Percentiles rank a stretch among this genome's conserved stretches.
These are phyloP conservation scores for Phytopythium montanum DNA, from an alignment of 352 stramenopile genomes.

Conservation along the genomic window DNA sequence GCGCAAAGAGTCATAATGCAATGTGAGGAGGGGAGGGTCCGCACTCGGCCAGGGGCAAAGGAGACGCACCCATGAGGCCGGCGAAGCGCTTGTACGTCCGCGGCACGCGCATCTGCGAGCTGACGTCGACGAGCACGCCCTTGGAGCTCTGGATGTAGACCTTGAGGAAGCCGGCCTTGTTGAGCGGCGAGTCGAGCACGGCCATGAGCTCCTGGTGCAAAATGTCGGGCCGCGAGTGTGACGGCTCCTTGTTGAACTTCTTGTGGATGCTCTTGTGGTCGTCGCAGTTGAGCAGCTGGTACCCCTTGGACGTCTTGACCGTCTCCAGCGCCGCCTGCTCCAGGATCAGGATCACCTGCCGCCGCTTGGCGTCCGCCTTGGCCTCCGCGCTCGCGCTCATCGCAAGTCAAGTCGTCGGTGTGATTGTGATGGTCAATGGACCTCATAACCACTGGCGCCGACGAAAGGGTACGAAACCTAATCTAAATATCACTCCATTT, in stretches of 20 bases:
- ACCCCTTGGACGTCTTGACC: conserved; percentile 99
- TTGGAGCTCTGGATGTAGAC: conserved; percentile 97
- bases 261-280: conserved; percentile 96
- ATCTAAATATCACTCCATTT: background rate
- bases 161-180: conserved; percentile 98
- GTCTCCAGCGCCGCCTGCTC: conserved; percentile 99
- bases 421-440: background rate
- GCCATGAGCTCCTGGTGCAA: conserved; percentile 98
- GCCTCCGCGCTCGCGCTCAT: conserved; percentile 57
- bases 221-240: conserved; percentile 98
- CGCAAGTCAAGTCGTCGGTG: conserved; percentile 1
- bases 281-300: conserved; percentile 99
- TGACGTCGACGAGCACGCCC: conserved; percentile 98
- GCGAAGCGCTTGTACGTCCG: conserved; percentile 99
- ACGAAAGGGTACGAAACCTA: background rate
- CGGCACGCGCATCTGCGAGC: conserved; percentile 97
- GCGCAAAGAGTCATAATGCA: conserved; percentile 24
- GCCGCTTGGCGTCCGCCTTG: conserved; percentile 76
- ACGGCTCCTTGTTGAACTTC: conserved; percentile 96
- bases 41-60: background rate
- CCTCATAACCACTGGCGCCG: conserved; percentile 1
- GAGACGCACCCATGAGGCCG: conserved; percentile 91
- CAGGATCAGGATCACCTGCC: conserved; percentile 96
- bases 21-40: background rate
- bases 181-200: conserved; percentile 98